Conservation (phyloP, 208 protist species). For the Leishmania lainsoni region DNA sequence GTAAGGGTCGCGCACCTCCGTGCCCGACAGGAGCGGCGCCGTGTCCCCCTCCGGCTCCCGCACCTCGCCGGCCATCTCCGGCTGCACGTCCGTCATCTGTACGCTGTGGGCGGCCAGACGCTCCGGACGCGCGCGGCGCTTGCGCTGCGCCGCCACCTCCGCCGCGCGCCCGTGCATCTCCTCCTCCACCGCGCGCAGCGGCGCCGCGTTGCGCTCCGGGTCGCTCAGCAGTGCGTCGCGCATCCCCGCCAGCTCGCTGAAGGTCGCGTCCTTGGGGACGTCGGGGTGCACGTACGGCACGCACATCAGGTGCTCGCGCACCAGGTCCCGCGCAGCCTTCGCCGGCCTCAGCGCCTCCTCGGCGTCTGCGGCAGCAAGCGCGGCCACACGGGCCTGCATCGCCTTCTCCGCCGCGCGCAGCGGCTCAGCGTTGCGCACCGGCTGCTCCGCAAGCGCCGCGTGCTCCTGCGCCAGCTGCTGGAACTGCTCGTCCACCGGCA, state of each 20-base stretch:
- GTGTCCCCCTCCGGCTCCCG: conserved; percentile 18
- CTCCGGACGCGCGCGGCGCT: too few relatives aligned
- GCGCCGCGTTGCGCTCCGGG: conserved; percentile 14
- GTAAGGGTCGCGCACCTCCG: conserved; percentile 26
- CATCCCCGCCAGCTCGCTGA: conserved; percentile 28
- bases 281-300: conserved; percentile 31
- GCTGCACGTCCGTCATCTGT: too few relatives aligned
- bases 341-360: too few relatives aligned
- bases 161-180: conserved; percentile 26
- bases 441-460: conserved; percentile 7
- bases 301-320: conserved; percentile 11
- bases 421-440: not conserved
- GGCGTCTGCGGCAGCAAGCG: too few relatives aligned
- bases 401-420: too few relatives aligned
- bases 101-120: too few relatives aligned
- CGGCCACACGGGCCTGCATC: too few relatives aligned
- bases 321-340: conserved; percentile 23
- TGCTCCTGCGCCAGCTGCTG: conserved; percentile 21
- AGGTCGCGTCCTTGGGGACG: conserved; percentile 37
- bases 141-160: too few relatives aligned
- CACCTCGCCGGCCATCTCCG: conserved; percentile 19
- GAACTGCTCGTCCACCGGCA: not conserved
- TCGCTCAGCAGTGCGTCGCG: conserved; percentile 26
- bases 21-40: conserved; percentile 22
- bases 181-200: conserved; percentile 27